A percentile compares a stretch with the other conserved stretches of the same genome.
Evolutionary conservation across 805 yeast genomes (phyloP).

Genomic region (Barnettozyma sucrosica): DNA sequence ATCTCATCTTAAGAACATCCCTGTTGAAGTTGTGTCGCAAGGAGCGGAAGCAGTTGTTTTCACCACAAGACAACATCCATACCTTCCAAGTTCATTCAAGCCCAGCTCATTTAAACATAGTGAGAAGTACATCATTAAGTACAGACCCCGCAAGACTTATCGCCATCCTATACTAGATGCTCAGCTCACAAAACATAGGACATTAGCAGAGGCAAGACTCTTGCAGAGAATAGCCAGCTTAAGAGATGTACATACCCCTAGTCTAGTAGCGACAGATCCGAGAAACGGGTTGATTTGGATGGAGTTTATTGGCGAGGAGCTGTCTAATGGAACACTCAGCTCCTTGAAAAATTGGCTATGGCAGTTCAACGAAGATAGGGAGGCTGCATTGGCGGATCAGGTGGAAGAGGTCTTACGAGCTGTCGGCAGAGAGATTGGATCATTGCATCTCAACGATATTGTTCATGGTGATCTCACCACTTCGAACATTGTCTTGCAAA

Average conservation of each 20-base stretch:
- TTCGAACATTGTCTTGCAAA: constrained; percentile 68
- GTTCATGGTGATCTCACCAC: constrained; percentile 94
- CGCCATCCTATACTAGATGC: constrained; percentile 81
- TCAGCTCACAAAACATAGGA: constrained; percentile 70
- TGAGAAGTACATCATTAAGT: constrained; percentile 60
- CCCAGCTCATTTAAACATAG: constrained; percentile 20
- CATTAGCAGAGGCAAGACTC: constrained; percentile 78
- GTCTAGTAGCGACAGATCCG: constrained; percentile 69
- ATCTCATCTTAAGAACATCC: constrained; percentile 40
- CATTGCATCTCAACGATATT: constrained; percentile 68
- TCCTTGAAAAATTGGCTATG: constrained; percentile 72
- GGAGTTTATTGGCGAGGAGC: constrained; percentile 61
- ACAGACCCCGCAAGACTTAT: constrained; percentile 85
- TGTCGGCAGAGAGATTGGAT: constrained; percentile 67
- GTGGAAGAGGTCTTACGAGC: constrained; percentile 40
- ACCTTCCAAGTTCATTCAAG: constrained; percentile 31
- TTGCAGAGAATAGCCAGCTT: constrained; percentile 46
- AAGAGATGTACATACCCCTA: constrained; percentile 62
- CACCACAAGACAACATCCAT: constrained; percentile 60
- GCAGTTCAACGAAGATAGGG: constrained; percentile 38
- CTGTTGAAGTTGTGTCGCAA: constrained; percentile 59
- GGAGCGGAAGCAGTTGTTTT: constrained; percentile 91
- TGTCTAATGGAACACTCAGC: constrained; percentile 45
- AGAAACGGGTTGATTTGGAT: constrained; percentile 81
- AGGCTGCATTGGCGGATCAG: constrained; percentile 27